Percentiles rank a stretch among this genome's conserved stretches.
Conservation (phyloP, 208 protist species). For the Leishmania mexicana region DNA sequence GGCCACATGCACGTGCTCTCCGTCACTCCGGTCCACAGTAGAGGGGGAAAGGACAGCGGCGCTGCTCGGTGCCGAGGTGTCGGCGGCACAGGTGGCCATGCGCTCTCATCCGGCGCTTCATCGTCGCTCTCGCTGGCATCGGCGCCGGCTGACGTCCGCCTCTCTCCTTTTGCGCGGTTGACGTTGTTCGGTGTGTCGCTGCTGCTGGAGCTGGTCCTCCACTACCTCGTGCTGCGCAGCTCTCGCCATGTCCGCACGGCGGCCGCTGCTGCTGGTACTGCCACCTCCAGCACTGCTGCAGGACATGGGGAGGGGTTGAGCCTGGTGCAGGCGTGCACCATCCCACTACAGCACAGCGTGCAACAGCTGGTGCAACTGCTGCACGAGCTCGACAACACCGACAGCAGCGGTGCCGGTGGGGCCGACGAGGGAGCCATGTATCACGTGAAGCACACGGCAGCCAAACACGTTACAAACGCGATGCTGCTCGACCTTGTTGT, state of each 20-base stretch:
- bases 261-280: background rate
- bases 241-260: constrained; percentile 12
- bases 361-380: constrained; percentile 41
- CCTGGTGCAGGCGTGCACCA: constrained; percentile 26
- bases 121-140: constrained; percentile 1
- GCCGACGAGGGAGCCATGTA: constrained; percentile 15
- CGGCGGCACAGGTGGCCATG: background rate
- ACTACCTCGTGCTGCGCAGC: constrained; percentile 34
- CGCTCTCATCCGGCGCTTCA: background rate
- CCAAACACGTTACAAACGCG: constrained; percentile 49
- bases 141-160: constrained; percentile 30
- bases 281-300: background rate
- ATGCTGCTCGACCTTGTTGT: constrained; percentile 64
- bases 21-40: constrained; percentile 14
- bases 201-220: constrained; percentile 31
- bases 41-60: background rate
- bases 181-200: constrained; percentile 33
- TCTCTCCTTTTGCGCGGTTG: constrained; percentile 28
- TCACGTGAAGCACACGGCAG: constrained; percentile 54
- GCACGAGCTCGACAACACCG: constrained; percentile 17
- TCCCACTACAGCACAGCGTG: constrained; percentile 32
- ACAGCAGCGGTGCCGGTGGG: background rate
- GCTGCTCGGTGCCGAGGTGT: background rate
- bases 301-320: background rate
- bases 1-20: constrained; percentile 32